Base-by-base conservation (phyloP, 164 flowering plant genomes). In the Malania oleifera region DNA sequence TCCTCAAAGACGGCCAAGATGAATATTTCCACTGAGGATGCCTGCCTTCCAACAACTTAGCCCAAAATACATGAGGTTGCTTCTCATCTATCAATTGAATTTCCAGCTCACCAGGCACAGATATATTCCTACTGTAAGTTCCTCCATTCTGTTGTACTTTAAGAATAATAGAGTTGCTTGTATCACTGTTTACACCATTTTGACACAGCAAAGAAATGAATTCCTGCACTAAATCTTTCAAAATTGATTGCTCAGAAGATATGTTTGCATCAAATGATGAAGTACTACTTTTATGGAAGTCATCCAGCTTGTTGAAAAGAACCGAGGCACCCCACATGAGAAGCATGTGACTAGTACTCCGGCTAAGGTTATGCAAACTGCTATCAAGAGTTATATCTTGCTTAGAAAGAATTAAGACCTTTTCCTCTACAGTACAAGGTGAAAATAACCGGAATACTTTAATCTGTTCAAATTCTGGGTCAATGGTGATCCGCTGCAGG, bases 341-440 rank as follows among this genome's bases (percentile, higher is more conserved):
- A 57, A 91, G 72, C 66, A 56, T 63, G 57, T 85, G 82, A 63
- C 69, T 63, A 51, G 65, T 63, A 44, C 59, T 51, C 23, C 67
- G 69, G 65, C 54, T 78, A 19, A 78, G 61, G 65, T 59, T 73
- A 61, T 82, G 76, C 49, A 73, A 13, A 55, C 56, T 70, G 70
- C 66, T 63, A 24, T 82, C 91, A 57, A 72, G 62, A 54, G 61
- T 26, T 53, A 67, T 51, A 29, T 70, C 75, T 41, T 88, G 72
- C 73, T 77, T 81, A 20, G 88, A 76, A 60, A 82, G 75, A 34
- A 72, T 59, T 48, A 91, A 70, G 52, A 63, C 69, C 29, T 74
- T 88, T 68, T 91, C 99, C 76, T 95, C 99, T 59, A 95, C 74
- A 5, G 96, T 89, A 53, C 38, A 86, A 20, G 82, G 48, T n/a